phyloP scores from a whole-genome alignment of 1,284 basidiomycete genomes.

The Heterobasidion parviporum region DNA sequence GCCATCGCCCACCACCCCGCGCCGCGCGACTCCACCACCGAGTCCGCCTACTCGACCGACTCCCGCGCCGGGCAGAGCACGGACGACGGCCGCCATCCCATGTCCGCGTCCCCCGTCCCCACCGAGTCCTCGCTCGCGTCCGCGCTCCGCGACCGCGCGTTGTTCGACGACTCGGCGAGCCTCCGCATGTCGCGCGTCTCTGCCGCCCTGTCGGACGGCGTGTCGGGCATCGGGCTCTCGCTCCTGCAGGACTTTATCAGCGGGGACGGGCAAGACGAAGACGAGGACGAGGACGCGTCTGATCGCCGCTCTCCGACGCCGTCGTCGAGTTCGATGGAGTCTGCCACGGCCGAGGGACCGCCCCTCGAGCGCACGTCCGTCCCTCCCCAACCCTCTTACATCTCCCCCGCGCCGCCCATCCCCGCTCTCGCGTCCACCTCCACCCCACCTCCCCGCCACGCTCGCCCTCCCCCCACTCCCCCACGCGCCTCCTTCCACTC shows the following conservation, averaged over 20 bases:
- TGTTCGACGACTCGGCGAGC: slow-evolving; percentile 1
- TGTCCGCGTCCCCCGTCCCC: background rate
- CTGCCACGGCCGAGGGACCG: slow-evolving; percentile 10
- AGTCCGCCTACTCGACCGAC: too few relatives aligned
- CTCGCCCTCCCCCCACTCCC: background rate
- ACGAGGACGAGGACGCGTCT: slow-evolving; percentile 2
- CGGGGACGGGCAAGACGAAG: slow-evolving; percentile 23
- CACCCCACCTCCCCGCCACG: background rate
- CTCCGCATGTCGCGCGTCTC: slow-evolving; percentile 11
- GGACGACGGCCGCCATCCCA: too few relatives aligned
- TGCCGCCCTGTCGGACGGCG: slow-evolving; percentile 40
- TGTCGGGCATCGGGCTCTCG: slow-evolving; percentile 59
- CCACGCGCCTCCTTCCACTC: background rate
- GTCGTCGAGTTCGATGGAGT: slow-evolving; percentile 8
- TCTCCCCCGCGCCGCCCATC: background rate
- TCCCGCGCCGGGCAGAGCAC: too few relatives aligned
- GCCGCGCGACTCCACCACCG: background rate
- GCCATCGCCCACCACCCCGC: too few relatives aligned
- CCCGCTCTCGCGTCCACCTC: slow-evolving; percentile 5
- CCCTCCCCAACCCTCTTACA: background rate
- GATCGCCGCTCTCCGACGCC: background rate
- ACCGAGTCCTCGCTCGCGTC: background rate
- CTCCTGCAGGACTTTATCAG: slow-evolving; percentile 43
- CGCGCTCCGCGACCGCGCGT: background rate
- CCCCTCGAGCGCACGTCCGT: slow-evolving; percentile 4